Conservation (phyloP, 2,329 filamentous ascomycete genomes). For the Alternaria incomplexa region DNA sequence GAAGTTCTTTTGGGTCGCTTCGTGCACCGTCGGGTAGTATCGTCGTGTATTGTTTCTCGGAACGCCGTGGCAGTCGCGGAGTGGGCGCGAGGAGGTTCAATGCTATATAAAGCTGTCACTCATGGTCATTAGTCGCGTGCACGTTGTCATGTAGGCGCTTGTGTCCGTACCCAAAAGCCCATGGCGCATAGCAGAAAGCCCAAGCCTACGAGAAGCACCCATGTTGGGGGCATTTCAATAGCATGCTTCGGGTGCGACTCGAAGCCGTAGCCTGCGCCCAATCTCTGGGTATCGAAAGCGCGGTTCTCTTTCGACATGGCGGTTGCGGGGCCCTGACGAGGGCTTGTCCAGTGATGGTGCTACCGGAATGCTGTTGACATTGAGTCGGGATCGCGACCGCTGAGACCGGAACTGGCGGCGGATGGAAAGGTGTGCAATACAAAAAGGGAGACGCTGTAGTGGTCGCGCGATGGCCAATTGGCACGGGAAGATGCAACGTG, state of each 20-base stretch:
- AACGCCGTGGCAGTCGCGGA: conserved; percentile 73
- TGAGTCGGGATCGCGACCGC: conserved; percentile 11
- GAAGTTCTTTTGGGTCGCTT: conserved; percentile 64
- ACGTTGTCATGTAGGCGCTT: not conserved
- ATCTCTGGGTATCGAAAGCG: conserved; percentile 33
- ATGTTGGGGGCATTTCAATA: conserved; percentile 41
- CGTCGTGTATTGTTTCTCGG: conserved; percentile 86
- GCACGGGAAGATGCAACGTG: conserved; percentile 45
- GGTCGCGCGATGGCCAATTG: conserved; percentile 31
- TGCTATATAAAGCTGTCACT: conserved; percentile 65
- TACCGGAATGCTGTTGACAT: conserved; percentile 32
- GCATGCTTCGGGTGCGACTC: conserved; percentile 27
- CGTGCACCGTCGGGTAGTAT: conserved; percentile 69
- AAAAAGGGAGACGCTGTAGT: conserved; percentile 12
- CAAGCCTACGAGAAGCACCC: conserved; percentile 36
- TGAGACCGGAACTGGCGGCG: conserved; percentile 1
- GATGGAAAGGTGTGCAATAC: not conserved
- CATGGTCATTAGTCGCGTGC: not conserved
- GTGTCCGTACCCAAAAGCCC: conserved; percentile 36
- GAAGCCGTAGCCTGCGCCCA: conserved; percentile 35
- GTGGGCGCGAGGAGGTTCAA: conserved; percentile 80
- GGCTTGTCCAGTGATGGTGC: conserved; percentile 18
- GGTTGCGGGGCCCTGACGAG: conserved; percentile 10
- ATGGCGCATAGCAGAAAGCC: conserved; percentile 32
- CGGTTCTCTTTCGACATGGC: conserved; percentile 29